A percentile compares a stretch with the other conserved stretches of the same genome.
These are phyloP conservation scores for Papiliotrema nemorosa DNA, from an alignment of 1,284 basidiomycete species.

Conservation along the genomic window DNA sequence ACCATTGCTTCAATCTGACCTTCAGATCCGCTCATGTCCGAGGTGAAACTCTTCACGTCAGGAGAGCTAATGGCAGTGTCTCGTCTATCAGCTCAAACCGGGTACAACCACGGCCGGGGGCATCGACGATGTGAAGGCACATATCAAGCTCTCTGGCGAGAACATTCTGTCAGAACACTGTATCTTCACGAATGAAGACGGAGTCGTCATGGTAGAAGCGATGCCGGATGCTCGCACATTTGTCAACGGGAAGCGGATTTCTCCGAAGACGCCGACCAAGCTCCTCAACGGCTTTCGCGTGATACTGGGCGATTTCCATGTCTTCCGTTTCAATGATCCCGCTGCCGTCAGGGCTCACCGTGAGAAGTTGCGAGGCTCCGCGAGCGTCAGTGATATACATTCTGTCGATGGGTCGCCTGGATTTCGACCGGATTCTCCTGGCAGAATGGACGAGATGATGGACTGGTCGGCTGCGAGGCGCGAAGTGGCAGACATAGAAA, in stretches of 20 bases:
- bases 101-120: constrained; percentile 83
- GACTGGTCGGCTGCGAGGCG: constrained; percentile 93
- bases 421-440: constrained; percentile 18
- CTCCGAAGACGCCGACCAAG: constrained; percentile 57
- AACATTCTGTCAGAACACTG: constrained; percentile 92
- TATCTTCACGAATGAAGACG: constrained; percentile 79
- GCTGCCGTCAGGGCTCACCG: constrained; percentile 88
- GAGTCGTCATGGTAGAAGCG: constrained; percentile 75
- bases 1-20: constrained; percentile 3
- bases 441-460: constrained; percentile 59
- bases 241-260: constrained; percentile 84
- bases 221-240: constrained; percentile 73
- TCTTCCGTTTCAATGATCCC: constrained; percentile 91
- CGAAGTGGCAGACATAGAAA: constrained; percentile 85
- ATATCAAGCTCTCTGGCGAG: constrained; percentile 87
- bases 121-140: constrained; percentile 73
- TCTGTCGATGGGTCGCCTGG: constrained; percentile 23
- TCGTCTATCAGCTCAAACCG: constrained; percentile 90
- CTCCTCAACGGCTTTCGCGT: constrained; percentile 83
- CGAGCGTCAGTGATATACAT: constrained; percentile 13
- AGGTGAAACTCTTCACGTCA: constrained; percentile 2
- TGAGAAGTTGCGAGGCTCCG: constrained; percentile 54
- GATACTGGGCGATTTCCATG: constrained; percentile 94
- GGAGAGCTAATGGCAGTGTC: constrained; percentile 53
- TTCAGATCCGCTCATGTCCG: constrained; percentile 70